A percentile compares a stretch with the other conserved stretches of the same genome.
Evolutionary conservation across 768 basidiomycete species (phyloP).

Genomic region (Trametes maxima): DNA sequence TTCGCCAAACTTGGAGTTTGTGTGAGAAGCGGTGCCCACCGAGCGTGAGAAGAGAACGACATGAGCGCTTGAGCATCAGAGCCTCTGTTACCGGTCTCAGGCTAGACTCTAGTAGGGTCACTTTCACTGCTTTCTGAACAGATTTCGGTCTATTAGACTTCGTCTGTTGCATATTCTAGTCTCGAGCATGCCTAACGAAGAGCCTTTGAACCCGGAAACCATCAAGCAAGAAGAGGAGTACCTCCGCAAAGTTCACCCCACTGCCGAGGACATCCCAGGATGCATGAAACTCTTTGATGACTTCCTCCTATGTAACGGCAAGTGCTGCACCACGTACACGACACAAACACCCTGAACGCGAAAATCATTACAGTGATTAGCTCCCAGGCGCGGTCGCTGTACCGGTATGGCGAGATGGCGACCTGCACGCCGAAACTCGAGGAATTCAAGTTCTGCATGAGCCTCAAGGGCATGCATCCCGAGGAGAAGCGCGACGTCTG

Average conservation of each 20-base stretch:
- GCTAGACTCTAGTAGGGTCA: too few species aligned
- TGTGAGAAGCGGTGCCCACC: too few species aligned
- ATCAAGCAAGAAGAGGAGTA: constrained; percentile 71
- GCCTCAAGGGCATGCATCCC: constrained; percentile 72
- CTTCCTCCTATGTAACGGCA: constrained; percentile 72
- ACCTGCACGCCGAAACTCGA: constrained; percentile 79
- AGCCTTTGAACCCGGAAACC: constrained; percentile 48
- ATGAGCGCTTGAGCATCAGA: too few species aligned
- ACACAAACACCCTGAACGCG: neutral
- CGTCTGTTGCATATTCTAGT: neutral
- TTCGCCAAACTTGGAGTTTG: too few species aligned
- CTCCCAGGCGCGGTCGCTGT: constrained; percentile 81
- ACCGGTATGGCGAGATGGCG: constrained; percentile 76
- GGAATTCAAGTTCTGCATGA: constrained; percentile 95
- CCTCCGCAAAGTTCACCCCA: constrained; percentile 68
- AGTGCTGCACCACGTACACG: constrained; percentile 18
- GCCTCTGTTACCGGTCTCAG: too few species aligned
- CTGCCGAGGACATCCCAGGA: constrained; percentile 75
- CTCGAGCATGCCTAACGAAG: constrained; percentile 23
- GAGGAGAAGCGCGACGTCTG: constrained; percentile 82
- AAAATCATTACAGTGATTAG: constrained; percentile 57
- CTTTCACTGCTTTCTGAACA: too few species aligned
- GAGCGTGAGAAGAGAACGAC: too few species aligned
- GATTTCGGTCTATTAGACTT: too few species aligned
- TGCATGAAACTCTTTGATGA: constrained; percentile 78